Evolutionary conservation across 371 early-diverging fungal species (phyloP).

Genomic region (Mortierella polycephala): DNA sequence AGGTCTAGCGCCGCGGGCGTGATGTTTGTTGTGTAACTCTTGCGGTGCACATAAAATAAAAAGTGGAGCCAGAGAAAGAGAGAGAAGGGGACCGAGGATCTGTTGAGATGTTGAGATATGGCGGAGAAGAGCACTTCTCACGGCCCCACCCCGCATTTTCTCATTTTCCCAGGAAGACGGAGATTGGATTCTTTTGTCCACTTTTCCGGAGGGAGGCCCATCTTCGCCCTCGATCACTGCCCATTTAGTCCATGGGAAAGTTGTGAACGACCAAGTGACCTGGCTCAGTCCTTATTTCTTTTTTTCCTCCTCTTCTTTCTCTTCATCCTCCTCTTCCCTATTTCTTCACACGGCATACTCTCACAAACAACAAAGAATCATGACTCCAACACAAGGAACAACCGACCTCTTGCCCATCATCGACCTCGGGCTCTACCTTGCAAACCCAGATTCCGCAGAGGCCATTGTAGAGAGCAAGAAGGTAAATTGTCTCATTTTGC

Average conservation of each 20-base stretch:
- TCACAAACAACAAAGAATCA: conserved; percentile 16
- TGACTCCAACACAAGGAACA: conserved; percentile 30
- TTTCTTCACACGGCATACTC: background rate
- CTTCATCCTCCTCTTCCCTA: background rate
- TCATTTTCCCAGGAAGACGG: background rate
- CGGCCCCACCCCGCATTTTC: conserved; percentile 5
- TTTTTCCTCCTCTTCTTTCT: conserved; percentile 9
- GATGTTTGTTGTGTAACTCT: conserved; percentile 2
- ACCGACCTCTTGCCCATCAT: conserved; percentile 63
- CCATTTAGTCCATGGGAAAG: background rate
- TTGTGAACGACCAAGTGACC: background rate
- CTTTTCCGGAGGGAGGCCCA: too few relatives aligned
- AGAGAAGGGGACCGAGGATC: conserved; percentile 14
- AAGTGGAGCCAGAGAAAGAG: conserved; percentile 35
- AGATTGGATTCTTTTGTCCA: background rate
- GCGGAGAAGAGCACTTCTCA: background rate
- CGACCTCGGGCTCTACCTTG: conserved; percentile 65
- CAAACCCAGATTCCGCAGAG: conserved; percentile 58
- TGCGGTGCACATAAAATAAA: conserved; percentile 7
- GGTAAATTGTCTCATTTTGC: conserved; percentile 20
- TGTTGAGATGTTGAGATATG: background rate
- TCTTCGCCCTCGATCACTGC: too few relatives aligned
- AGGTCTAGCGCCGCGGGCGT: too few relatives aligned
- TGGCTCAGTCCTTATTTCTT: background rate
- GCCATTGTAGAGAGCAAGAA: conserved; percentile 61